Conservation (phyloP, 257 asterid genomes). For the Capsicum baccatum region DNA sequence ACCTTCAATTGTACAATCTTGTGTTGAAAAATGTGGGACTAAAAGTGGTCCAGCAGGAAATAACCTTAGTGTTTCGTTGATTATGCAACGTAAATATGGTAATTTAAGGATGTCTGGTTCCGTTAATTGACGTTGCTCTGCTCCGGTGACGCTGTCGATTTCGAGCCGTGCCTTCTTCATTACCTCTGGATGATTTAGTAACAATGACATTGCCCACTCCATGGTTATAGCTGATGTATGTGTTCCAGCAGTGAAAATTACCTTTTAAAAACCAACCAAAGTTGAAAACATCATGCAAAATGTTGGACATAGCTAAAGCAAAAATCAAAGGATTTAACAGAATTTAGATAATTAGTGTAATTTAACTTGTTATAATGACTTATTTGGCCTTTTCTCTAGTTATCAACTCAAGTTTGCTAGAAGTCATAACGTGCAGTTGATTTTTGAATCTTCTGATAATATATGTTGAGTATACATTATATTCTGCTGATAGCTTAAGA, state of each 20-base stretch:
- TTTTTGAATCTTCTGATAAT: background rate
- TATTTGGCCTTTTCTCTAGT: background rate
- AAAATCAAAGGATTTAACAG: background rate
- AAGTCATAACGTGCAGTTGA: background rate
- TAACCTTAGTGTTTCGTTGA: conserved; percentile 45
- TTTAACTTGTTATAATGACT: background rate
- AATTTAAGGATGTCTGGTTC: conserved; percentile 44
- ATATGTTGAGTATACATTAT: background rate
- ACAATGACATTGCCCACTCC: conserved; percentile 56
- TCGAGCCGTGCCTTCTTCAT: conserved; percentile 35
- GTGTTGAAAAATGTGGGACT: conserved; percentile 42
- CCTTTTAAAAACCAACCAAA: conserved; percentile 3
- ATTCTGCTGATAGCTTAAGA: background rate
- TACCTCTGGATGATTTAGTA: conserved; percentile 45
- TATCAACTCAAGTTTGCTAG: background rate
- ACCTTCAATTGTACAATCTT: conserved; percentile 36
- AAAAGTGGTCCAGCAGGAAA: conserved; percentile 47
- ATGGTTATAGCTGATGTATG: conserved; percentile 45
- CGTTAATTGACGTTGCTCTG: conserved; percentile 29
- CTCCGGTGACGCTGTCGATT: conserved; percentile 36
- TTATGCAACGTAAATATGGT: conserved; percentile 40
- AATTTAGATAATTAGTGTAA: background rate
- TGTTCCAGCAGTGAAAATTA: conserved; percentile 52
- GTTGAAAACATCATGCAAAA: background rate
- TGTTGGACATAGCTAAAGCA: background rate